Conservation (phyloP, 2,329 filamentous ascomycete genomes). For the Pseudogymnoascus sp. region DNA sequence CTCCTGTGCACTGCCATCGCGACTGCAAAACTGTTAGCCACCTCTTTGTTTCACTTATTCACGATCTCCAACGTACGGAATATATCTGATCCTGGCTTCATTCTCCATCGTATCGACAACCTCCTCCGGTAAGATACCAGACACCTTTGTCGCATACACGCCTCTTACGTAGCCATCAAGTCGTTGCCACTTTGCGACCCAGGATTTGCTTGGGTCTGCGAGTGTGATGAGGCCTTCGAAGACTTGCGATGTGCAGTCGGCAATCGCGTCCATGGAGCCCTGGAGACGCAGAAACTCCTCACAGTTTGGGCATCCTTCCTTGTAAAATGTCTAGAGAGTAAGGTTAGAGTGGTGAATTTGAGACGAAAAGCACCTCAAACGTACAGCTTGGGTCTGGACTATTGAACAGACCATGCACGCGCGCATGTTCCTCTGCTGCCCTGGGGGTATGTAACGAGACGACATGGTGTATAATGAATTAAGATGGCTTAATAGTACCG, state of each 20-base stretch:
- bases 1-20: constrained; percentile 47
- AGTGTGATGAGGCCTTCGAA: constrained; percentile 89
- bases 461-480: constrained; percentile 23
- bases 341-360: constrained; percentile 10
- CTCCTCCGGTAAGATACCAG: constrained; percentile 65
- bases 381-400: constrained; percentile 70
- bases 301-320: constrained; percentile 91
- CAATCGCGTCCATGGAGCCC: constrained; percentile 69
- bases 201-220: constrained; percentile 71
- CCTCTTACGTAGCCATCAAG: constrained; percentile 81
- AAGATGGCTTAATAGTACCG: not conserved
- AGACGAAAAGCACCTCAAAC: constrained; percentile 22
- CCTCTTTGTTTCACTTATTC: not conserved
- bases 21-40: constrained; percentile 31
- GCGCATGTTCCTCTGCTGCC: constrained; percentile 76
- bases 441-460: constrained; percentile 60
- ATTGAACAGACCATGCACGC: constrained; percentile 99
- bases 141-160: constrained; percentile 91
- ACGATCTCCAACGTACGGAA: constrained; percentile 38
- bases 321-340: constrained; percentile 62
- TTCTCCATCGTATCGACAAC: constrained; percentile 52
- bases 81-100: constrained; percentile 55
- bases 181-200: constrained; percentile 96
- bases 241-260: constrained; percentile 90
- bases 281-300: constrained; percentile 81